Evolutionary conservation across 176 grass and related monocot genomes (phyloP).

Genomic region (Phoenix roebelenii): DNA sequence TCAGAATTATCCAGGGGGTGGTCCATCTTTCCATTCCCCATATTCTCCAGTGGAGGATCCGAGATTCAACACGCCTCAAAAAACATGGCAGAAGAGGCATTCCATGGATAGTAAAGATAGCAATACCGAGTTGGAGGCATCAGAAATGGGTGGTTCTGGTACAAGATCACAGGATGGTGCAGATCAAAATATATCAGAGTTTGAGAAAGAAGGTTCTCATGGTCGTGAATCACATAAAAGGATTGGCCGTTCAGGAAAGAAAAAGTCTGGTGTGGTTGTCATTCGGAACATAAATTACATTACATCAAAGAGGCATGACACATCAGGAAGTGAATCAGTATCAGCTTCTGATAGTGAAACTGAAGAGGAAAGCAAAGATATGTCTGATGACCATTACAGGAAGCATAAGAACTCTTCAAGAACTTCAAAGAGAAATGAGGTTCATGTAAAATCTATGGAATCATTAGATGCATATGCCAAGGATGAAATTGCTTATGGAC

Average conservation of each 20-base stretch:
- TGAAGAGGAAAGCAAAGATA: constrained; percentile 37
- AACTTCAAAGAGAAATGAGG: constrained; percentile 62
- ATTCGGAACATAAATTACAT: constrained; percentile 84
- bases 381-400: constrained; percentile 31
- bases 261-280: constrained; percentile 70
- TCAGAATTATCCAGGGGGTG: constrained; percentile 52
- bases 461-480: constrained; percentile 38
- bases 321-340: constrained; percentile 49
- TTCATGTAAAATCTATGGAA: constrained; percentile 27
- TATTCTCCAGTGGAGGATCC: constrained; percentile 72
- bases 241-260: constrained; percentile 52
- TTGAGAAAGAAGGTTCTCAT: constrained; percentile 35
- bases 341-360: constrained; percentile 47
- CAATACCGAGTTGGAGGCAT: constrained; percentile 23
- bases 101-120: constrained; percentile 50
- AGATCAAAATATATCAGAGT: constrained; percentile 34
- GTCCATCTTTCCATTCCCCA: constrained; percentile 49
- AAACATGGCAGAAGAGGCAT: constrained; percentile 46
- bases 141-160: constrained; percentile 11
- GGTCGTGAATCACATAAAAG: constrained; percentile 64
- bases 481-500: constrained; percentile 36
- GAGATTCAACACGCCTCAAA: constrained; percentile 39
- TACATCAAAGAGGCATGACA: constrained; percentile 44
- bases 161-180: constrained; percentile 20
- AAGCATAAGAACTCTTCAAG: constrained; percentile 45